Evolutionary conservation across 768 basidiomycete species (phyloP).

Genomic region (Leccinum fibrillosum): DNA sequence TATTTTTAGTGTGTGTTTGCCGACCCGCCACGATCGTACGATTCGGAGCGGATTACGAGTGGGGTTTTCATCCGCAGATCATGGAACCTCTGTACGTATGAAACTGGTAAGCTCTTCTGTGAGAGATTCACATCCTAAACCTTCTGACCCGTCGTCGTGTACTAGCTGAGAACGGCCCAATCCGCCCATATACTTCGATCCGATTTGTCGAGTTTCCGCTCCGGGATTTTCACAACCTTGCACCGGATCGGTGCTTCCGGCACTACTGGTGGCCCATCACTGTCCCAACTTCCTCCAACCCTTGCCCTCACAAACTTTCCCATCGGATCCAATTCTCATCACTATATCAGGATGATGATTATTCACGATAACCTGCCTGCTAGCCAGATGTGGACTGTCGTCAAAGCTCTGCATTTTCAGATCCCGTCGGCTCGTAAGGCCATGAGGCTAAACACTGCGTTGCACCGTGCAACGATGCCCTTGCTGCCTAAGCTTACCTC

Average conservation of each 20-base stretch:
- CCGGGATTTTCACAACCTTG: slow-evolving; percentile 50
- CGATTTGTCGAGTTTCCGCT: slow-evolving; percentile 64
- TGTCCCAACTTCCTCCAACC: slow-evolving; percentile 68
- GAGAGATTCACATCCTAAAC: background rate
- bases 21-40: no score
- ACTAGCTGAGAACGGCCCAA: slow-evolving; percentile 61
- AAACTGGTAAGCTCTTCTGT: background rate
- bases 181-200: slow-evolving; percentile 70
- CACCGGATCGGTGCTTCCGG: slow-evolving; percentile 63
- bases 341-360: slow-evolving; percentile 68
- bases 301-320: slow-evolving; percentile 40
- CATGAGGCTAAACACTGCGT: slow-evolving; percentile 70
- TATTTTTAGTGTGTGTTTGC: no score
- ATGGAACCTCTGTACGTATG: background rate
- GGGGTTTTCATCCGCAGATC: no score
- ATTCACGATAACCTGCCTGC: slow-evolving; percentile 52
- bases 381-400: slow-evolving; percentile 38
- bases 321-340: background rate
- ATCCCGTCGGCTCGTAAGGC: slow-evolving; percentile 52
- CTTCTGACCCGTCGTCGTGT: slow-evolving; percentile 55
- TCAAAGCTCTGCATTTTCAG: slow-evolving; percentile 44
- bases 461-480: slow-evolving; percentile 50
- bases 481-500: background rate
- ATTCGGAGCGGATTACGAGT: no score
- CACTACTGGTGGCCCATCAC: slow-evolving; percentile 31